phyloP scores from a whole-genome alignment of 805 yeast genomes.

The Candida insectorum region DNA sequence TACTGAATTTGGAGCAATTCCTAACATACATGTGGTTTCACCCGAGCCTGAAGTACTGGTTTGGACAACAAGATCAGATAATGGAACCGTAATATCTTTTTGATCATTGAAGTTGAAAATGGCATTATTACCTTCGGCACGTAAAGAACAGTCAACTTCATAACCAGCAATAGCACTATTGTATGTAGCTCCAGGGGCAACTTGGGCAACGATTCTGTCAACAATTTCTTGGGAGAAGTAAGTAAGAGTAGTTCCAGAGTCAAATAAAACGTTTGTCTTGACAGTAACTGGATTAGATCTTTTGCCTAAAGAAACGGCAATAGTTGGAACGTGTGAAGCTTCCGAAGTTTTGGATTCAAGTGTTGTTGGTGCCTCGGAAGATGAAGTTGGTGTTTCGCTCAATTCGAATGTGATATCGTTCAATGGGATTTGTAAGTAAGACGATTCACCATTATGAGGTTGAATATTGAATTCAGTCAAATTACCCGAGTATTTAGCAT shows the following conservation, averaged over 20 bases:
- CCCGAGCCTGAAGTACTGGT: slow-evolving; percentile 9
- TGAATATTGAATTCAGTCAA: slow-evolving; percentile 22
- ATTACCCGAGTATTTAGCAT: slow-evolving; percentile 22
- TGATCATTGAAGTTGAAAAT: slow-evolving; percentile 11
- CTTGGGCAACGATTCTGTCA: slow-evolving; percentile 1
- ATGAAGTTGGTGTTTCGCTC: slow-evolving; percentile 4
- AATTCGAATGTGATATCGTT: slow-evolving; percentile 13
- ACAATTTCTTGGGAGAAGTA: slow-evolving; percentile 13
- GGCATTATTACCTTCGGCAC: slow-evolving; percentile 10
- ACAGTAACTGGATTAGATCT: slow-evolving; percentile 6
- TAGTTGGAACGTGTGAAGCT: slow-evolving; percentile 9
- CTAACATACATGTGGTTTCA: slow-evolving; percentile 13
- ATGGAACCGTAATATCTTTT: slow-evolving; percentile 11
- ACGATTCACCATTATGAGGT: slow-evolving; percentile 10
- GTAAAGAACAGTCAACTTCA: slow-evolving; percentile 10
- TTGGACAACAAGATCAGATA: slow-evolving; percentile 13
- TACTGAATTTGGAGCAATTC: slow-evolving; percentile 5
- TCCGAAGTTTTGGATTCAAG: slow-evolving; percentile 4
- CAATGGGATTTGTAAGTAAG: slow-evolving; percentile 18
- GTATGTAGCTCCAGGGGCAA: slow-evolving; percentile 12
- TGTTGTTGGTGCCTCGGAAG: slow-evolving; percentile 8
- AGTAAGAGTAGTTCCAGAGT: slow-evolving; percentile 20
- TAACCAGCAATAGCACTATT: slow-evolving; percentile 12
- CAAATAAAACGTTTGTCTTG: slow-evolving; percentile 12
- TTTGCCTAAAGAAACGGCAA: slow-evolving; percentile 5